These are phyloP conservation scores for Exophiala oligosperma DNA, from an alignment of 2,329 filamentous ascomycete genomes.

Conservation along the genomic window DNA sequence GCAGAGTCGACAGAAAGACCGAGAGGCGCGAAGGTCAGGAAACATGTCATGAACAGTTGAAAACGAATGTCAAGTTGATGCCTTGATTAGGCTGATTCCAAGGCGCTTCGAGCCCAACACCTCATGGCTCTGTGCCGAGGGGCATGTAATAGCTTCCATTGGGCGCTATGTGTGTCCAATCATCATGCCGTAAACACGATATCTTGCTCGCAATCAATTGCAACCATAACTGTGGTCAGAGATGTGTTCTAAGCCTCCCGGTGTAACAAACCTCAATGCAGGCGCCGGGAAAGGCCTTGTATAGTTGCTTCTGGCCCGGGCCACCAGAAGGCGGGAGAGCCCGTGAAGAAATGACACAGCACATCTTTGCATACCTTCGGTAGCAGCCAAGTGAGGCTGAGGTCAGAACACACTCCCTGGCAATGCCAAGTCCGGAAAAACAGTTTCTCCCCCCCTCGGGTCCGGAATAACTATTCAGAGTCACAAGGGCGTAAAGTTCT, in stretches of 20 bases:
- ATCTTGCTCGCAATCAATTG: neutral
- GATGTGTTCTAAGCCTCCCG: too few relatives aligned
- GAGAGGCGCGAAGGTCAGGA: neutral
- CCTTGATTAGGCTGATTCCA: neutral
- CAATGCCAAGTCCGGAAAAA: neutral
- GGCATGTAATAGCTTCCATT: neutral
- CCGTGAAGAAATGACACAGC: too few relatives aligned
- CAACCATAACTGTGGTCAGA: neutral
- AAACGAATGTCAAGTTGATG: neutral
- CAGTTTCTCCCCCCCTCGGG: neutral
- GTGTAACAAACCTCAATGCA: too few relatives aligned
- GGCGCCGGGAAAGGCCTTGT: neutral
- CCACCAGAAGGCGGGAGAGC: too few relatives aligned
- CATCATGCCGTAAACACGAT: too few relatives aligned
- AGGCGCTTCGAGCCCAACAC: neutral
- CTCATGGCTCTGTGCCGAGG: neutral
- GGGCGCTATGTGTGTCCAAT: neutral
- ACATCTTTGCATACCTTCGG: too few relatives aligned
- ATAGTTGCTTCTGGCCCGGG: neutral
- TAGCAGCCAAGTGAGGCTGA: neutral
- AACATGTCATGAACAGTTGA: neutral
- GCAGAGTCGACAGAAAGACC: too few relatives aligned
- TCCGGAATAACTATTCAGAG: neutral
- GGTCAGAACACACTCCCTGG: neutral
- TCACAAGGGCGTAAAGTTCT: neutral